A percentile compares a stretch with the other conserved stretches of the same genome.
Conservation (phyloP, 2,329 filamentous ascomycete species). For the Hypoxylon rubiginosum region DNA sequence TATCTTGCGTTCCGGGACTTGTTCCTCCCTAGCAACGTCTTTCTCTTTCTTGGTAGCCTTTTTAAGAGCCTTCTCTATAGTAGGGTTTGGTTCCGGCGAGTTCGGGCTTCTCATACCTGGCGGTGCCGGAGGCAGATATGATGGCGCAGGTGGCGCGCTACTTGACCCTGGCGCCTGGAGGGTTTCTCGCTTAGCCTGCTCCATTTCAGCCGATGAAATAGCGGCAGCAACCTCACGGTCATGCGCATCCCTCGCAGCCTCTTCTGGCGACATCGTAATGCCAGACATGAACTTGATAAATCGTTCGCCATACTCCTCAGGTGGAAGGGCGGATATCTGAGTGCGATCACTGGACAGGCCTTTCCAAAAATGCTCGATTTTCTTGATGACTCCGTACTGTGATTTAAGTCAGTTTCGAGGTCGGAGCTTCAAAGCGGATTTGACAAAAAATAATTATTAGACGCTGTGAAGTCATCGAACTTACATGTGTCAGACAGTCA, state of each 20-base stretch:
- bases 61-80: constrained; percentile 49
- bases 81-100: constrained; percentile 51
- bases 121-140: constrained; percentile 51
- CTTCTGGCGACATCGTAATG: constrained; percentile 90
- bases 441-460: not conserved
- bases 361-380: constrained; percentile 97
- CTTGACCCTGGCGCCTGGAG: constrained; percentile 21
- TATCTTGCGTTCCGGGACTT: constrained; percentile 51
- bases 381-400: constrained; percentile 94
- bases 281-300: constrained; percentile 93
- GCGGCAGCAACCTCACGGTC: constrained; percentile 68
- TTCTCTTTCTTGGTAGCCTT: constrained; percentile 50
- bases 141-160: constrained; percentile 46
- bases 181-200: constrained; percentile 31
- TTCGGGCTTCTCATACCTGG: constrained; percentile 50
- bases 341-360: constrained; percentile 85
- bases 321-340: constrained; percentile 93
- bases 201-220: constrained; percentile 49
- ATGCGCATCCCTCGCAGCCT: constrained; percentile 76
- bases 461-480: constrained; percentile 53
- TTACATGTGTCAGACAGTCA: constrained; percentile 95
- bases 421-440: constrained; percentile 32
- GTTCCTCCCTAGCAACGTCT: constrained; percentile 49
- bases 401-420: constrained; percentile 34
- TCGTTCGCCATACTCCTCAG: constrained; percentile 90